Conservation (phyloP, 305 asterid genomes). For the Petunia hybrid region DNA sequence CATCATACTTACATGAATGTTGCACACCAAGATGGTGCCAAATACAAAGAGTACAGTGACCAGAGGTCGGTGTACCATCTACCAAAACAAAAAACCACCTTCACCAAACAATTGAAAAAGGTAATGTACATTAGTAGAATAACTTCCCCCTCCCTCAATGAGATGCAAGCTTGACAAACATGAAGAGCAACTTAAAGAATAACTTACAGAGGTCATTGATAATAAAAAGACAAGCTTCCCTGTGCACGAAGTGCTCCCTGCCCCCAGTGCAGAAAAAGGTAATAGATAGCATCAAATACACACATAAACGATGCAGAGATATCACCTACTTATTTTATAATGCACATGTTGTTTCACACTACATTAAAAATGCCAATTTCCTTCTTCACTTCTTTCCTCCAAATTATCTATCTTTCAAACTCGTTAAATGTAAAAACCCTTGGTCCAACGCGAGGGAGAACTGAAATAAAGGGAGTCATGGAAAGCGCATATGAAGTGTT, state of each 20-base stretch:
- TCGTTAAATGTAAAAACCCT: background rate
- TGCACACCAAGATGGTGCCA: background rate
- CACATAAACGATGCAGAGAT: background rate
- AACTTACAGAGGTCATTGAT: background rate
- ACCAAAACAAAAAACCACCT: constrained; percentile 18
- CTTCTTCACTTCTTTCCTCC: constrained; percentile 19
- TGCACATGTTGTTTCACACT: background rate
- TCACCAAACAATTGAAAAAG: background rate
- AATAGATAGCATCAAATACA: background rate
- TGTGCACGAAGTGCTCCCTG: constrained; percentile 6
- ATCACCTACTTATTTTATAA: background rate
- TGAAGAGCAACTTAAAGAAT: constrained; percentile 1
- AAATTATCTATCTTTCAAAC: constrained; percentile 1
- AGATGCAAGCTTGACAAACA: constrained; percentile 2
- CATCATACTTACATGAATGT: background rate
- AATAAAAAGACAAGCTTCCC: background rate
- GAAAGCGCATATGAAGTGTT: too few relatives aligned
- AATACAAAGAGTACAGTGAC: constrained; percentile 9
- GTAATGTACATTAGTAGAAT: background rate
- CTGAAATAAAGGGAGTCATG: too few relatives aligned
- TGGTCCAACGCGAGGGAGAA: background rate
- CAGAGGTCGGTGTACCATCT: background rate
- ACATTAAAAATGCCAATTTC: background rate
- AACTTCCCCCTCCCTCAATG: constrained; percentile 17
- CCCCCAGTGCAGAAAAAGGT: background rate